Evolutionary conservation across 192 early-diverging fungal genomes (phyloP).

Genomic region (Backusella tuberculispora): DNA sequence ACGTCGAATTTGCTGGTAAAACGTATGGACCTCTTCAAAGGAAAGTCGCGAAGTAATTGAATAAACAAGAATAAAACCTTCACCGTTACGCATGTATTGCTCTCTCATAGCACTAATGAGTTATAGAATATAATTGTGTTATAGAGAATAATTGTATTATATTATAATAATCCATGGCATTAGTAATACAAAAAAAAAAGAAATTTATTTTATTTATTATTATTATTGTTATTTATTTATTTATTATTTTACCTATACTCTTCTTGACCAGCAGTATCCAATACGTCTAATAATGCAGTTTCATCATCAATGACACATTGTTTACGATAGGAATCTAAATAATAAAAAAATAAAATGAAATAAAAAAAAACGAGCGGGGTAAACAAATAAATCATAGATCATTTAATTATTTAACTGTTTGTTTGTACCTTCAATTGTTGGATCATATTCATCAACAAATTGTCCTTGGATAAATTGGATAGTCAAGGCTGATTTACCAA

Average conservation of each 20-base stretch:
- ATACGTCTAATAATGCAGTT: constrained; percentile 87
- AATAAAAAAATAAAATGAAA: too few species aligned
- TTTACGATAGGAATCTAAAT: constrained; percentile 89
- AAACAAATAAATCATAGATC: not conserved
- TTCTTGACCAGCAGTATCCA: constrained; percentile 98
- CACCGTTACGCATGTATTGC: constrained; percentile 83
- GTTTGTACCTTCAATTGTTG: constrained; percentile 80
- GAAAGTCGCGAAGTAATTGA: constrained; percentile 73
- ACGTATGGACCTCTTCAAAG: constrained; percentile 75
- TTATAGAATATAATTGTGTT: not conserved
- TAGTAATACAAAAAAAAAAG: too few species aligned
- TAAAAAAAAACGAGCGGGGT: too few species aligned
- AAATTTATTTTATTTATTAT: too few species aligned
- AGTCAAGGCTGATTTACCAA: constrained; percentile 82
- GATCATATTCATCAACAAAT: constrained; percentile 92
- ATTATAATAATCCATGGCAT: too few species aligned
- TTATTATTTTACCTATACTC: constrained; percentile 64
- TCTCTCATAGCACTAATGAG: constrained; percentile 59
- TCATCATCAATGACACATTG: constrained; percentile 94
- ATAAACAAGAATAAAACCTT: constrained; percentile 89
- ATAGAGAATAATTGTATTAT: too few species aligned
- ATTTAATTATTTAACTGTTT: not conserved
- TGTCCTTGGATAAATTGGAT: constrained; percentile 82
- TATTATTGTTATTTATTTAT: not conserved
- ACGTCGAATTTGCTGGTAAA: constrained; percentile 74